Evolutionary conservation across 1,284 basidiomycete genomes (phyloP), one percentile per base, ranked within the genome.

Genomic region (Apiotrichum laibachii): DNA sequence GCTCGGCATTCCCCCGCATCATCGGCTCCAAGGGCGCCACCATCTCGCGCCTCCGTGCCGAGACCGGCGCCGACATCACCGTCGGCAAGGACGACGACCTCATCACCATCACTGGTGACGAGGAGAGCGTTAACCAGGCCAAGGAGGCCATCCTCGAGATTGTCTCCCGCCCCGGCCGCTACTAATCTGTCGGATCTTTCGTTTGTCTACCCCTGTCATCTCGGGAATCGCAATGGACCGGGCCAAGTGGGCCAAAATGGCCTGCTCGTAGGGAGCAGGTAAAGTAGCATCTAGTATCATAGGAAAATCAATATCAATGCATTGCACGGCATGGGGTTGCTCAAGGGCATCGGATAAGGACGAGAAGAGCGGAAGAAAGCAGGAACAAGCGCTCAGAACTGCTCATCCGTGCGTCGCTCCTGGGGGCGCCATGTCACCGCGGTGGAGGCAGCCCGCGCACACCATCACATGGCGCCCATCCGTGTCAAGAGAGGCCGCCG

Each of bases 21-120:
- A 91, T 95, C 61, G 92, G 92, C 47, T 79, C 87, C 22, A 77
- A 71, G 72, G 78, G 78, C 37, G 72, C 90, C n/a, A 94, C 90
- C 67, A 89, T 94, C 59, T 82, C 86, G 53, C 86, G 90, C 56
- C 83, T 95, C 50, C 86, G 92, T 60, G 83, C 83, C 57, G 90
- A 92, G 78, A 93, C 89, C 55, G 89, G 90, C 44, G 88, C 91
- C 56, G 90, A 93, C 73, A 92, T 95, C 65, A 89, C 85, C 47
- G 89, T 94, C 63, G 85, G 89, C 75, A 85, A 88, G 66, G 90
- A 92, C 65, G 88, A 88, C 72, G 50, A 83, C 71, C 86, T 86
- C 26, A 91, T 93, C 70, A 85, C 88, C 62, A 88, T 93, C 70
- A 84, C 88, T 52, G 90, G 92, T 66, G 75, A 77, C 60, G 85